These are phyloP conservation scores for Teratosphaeria nubilosa DNA, from an alignment of 2,329 filamentous ascomycete species.

Conservation along the genomic window DNA sequence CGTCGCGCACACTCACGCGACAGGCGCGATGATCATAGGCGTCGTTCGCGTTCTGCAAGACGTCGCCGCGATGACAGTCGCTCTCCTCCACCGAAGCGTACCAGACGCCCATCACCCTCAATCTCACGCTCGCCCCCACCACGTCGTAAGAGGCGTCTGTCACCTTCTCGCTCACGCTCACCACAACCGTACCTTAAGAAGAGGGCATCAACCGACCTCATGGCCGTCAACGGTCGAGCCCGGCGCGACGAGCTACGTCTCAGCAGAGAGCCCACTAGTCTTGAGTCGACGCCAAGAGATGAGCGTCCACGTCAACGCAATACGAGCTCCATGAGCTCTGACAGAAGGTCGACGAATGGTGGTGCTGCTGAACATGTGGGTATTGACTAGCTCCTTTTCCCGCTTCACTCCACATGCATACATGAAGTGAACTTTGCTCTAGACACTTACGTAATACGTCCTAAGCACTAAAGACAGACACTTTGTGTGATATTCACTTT, in stretches of 20 bases:
- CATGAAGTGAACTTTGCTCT: neutral
- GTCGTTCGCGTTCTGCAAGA: slow-evolving; percentile 21
- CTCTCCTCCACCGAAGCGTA: slow-evolving; percentile 18
- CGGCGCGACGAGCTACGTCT: slow-evolving; percentile 5
- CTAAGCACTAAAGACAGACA: neutral
- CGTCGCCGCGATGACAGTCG: slow-evolving; percentile 44
- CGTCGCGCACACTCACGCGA: slow-evolving; percentile 8
- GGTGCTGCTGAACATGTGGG: slow-evolving; percentile 7
- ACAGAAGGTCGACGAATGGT: neutral
- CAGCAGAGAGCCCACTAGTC: slow-evolving; percentile 2
- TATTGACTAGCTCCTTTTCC: slow-evolving; percentile 2
- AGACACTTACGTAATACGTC: neutral
- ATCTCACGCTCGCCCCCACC: neutral
- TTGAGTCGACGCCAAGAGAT: neutral
- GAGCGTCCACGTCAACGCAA: neutral
- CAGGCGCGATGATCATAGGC: slow-evolving; percentile 8
- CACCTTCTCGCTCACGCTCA: slow-evolving; percentile 9
- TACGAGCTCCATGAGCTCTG: slow-evolving; percentile 1
- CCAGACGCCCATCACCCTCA: slow-evolving; percentile 6
- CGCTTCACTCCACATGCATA: neutral
- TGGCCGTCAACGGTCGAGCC: neutral
- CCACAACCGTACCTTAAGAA: slow-evolving; percentile 5
- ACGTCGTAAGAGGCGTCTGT: slow-evolving; percentile 2
- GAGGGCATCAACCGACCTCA: slow-evolving; percentile 1
- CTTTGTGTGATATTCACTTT: neutral